Evolutionary conservation across 2,329 filamentous ascomycete genomes (phyloP).

Genomic region (Fusarium chlamydosporum): DNA sequence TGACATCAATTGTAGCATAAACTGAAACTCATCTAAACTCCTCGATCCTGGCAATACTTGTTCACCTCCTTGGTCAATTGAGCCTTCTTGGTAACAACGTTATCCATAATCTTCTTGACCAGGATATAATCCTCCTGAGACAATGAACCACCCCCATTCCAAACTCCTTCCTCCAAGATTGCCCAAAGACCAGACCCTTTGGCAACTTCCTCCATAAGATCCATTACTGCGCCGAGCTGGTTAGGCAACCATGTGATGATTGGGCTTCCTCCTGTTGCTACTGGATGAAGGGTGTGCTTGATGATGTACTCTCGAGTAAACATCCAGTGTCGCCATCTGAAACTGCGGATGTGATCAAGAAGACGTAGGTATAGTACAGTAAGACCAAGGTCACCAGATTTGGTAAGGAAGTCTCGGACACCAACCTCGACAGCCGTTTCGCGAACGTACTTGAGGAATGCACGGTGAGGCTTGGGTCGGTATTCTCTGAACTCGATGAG

Average conservation of each 20-base stretch:
- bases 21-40: slow-evolving; percentile 50
- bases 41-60: slow-evolving; percentile 78
- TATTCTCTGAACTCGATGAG: slow-evolving; percentile 91
- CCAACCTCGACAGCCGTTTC: slow-evolving; percentile 63
- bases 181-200: slow-evolving; percentile 51
- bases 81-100: slow-evolving; percentile 72
- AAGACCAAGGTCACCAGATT: slow-evolving; percentile 56
- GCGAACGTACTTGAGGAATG: slow-evolving; percentile 82
- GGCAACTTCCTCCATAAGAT: slow-evolving; percentile 75
- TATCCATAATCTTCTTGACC: slow-evolving; percentile 72
- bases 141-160: slow-evolving; percentile 39
- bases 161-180: slow-evolving; percentile 37
- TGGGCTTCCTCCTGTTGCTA: slow-evolving; percentile 83
- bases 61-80: slow-evolving; percentile 80
- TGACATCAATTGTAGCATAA: neutral
- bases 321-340: slow-evolving; percentile 88
- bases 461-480: slow-evolving; percentile 87
- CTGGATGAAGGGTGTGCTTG: slow-evolving; percentile 81
- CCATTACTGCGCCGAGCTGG: slow-evolving; percentile 80
- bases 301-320: slow-evolving; percentile 89
- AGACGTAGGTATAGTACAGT: slow-evolving; percentile 74
- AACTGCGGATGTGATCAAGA: slow-evolving; percentile 82
- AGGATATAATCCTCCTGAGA: slow-evolving; percentile 32
- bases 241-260: slow-evolving; percentile 90
- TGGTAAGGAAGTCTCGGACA: slow-evolving; percentile 66